These are phyloP conservation scores for Arachnomyces sp. DNA, from an alignment of 2,329 filamentous ascomycete genomes.

Conservation along the genomic window DNA sequence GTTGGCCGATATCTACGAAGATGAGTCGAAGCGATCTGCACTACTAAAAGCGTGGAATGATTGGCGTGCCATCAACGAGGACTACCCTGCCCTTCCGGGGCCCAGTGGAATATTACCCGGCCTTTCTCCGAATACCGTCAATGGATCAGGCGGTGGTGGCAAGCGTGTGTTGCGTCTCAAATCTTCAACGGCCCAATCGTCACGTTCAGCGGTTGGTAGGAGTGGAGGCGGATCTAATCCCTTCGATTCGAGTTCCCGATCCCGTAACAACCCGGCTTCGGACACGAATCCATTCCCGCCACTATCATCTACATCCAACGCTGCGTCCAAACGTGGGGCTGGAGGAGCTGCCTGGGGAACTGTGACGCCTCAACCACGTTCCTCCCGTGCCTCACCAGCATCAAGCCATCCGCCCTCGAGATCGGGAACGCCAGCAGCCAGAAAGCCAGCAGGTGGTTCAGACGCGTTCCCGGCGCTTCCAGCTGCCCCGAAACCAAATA, in stretches of 20 bases:
- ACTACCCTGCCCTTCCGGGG: constrained; percentile 82
- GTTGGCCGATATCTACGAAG: constrained; percentile 85
- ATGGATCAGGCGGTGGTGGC: constrained; percentile 54
- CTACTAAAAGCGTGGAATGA: constrained; percentile 85
- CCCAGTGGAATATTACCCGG: constrained; percentile 60
- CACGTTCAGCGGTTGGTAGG: constrained; percentile 53
- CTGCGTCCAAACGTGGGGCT: constrained; percentile 15
- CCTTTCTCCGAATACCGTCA: constrained; percentile 36
- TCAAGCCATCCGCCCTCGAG: constrained; percentile 17
- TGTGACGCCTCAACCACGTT: constrained; percentile 16
- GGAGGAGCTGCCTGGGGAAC: constrained; percentile 19
- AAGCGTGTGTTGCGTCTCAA: constrained; percentile 59
- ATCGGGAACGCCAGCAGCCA: constrained; percentile 2
- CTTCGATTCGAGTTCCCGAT: constrained; percentile 20
- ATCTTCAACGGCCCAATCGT: constrained; percentile 61
- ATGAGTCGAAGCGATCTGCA: constrained; percentile 62
- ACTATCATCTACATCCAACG: constrained; percentile 23
- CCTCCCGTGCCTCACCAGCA: constrained; percentile 16
- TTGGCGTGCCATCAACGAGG: constrained; percentile 92
- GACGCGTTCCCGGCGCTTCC: constrained; percentile 81
- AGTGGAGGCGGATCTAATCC: constrained; percentile 44
- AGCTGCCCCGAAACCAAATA: constrained; percentile 61
- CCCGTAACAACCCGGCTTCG: constrained; percentile 1
- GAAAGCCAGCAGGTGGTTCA: constrained; percentile 26
- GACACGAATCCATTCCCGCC: constrained; percentile 39